These are phyloP conservation scores for Monosporascus sp. DNA, from an alignment of 2,329 filamentous ascomycete species.

Conservation along the genomic window DNA sequence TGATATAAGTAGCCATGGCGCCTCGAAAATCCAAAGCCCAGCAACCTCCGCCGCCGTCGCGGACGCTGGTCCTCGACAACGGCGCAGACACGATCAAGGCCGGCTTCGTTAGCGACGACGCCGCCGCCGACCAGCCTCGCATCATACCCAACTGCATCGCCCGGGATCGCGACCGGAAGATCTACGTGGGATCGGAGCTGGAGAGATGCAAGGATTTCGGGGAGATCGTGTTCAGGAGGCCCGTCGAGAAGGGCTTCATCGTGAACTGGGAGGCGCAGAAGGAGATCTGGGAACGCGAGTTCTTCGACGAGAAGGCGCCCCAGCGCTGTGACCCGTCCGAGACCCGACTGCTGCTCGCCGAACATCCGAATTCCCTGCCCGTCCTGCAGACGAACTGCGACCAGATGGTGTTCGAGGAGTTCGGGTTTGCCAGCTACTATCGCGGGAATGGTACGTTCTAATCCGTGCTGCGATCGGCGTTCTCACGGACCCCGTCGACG, in stretches of 20 bases:
- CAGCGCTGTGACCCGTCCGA: conserved; percentile 69
- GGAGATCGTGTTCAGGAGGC: conserved; percentile 78
- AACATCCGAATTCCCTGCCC: conserved; percentile 77
- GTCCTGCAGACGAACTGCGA: conserved; percentile 85
- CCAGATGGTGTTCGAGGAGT: conserved; percentile 96
- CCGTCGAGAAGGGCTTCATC: conserved; percentile 89
- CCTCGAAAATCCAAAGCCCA: conserved; percentile 46
- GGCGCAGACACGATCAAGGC: conserved; percentile 89
- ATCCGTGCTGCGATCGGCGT: not conserved
- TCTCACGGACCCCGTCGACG: no score
- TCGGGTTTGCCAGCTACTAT: conserved; percentile 83
- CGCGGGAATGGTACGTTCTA: conserved; percentile 58
- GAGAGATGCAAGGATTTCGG: conserved; percentile 80
- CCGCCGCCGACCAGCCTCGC: conserved; percentile 48
- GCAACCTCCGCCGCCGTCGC: conserved; percentile 47
- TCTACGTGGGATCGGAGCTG: conserved; percentile 76
- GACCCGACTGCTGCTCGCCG: conserved; percentile 78
- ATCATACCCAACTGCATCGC: conserved; percentile 86
- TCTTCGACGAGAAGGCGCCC: conserved; percentile 65
- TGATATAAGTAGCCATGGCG: conserved; percentile 17
- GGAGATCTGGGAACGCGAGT: conserved; percentile 89
- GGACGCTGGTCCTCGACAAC: conserved; percentile 87
- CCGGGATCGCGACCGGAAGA: conserved; percentile 70
- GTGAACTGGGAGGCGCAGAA: conserved; percentile 97
- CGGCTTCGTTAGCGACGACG: conserved; percentile 57